These are phyloP conservation scores for Lasiosphaeriaceae sp. DNA, from an alignment of 495 filamentous ascomycete genomes.

Conservation along the genomic window DNA sequence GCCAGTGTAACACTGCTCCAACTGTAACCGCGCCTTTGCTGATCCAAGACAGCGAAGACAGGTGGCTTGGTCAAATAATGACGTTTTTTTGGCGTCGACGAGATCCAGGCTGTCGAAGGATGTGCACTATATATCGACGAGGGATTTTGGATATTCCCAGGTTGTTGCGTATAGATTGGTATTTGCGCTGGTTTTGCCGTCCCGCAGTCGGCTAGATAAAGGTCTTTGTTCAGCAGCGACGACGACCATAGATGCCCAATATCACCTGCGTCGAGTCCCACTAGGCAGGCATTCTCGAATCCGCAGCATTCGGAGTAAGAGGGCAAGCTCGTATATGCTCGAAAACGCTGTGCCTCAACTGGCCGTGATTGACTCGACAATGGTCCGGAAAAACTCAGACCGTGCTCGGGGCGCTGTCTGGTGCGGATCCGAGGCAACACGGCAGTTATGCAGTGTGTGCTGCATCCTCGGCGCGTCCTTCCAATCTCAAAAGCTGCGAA, in stretches of 20 bases:
- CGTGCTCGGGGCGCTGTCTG: too few relatives aligned
- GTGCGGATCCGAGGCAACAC: too few relatives aligned
- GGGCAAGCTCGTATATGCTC: too few relatives aligned
- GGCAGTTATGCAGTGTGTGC: too few relatives aligned
- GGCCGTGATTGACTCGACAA: too few relatives aligned
- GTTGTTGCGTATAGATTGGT: neutral
- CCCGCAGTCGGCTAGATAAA: neutral
- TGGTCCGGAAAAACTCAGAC: too few relatives aligned
- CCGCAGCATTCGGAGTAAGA: too few relatives aligned
- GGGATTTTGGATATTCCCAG: constrained; percentile 1
- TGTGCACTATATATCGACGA: neutral
- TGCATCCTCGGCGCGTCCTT: too few relatives aligned
- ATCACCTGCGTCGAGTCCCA: too few relatives aligned
- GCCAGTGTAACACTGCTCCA: neutral
- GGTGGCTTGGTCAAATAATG: neutral
- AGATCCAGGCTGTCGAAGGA: neutral
- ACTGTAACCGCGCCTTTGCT: neutral
- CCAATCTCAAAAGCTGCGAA: too few relatives aligned
- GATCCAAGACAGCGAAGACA: neutral
- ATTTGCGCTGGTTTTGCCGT: neutral
- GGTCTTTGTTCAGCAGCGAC: neutral
- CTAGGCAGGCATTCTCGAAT: too few relatives aligned
- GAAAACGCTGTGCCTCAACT: too few relatives aligned
- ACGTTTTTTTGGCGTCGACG: neutral
- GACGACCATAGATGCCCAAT: neutral